Evolutionary conservation across 1,139 yeast species (phyloP), one percentile per base, ranked within the genome.

Genomic region (Debaryomyces coudertii): DNA sequence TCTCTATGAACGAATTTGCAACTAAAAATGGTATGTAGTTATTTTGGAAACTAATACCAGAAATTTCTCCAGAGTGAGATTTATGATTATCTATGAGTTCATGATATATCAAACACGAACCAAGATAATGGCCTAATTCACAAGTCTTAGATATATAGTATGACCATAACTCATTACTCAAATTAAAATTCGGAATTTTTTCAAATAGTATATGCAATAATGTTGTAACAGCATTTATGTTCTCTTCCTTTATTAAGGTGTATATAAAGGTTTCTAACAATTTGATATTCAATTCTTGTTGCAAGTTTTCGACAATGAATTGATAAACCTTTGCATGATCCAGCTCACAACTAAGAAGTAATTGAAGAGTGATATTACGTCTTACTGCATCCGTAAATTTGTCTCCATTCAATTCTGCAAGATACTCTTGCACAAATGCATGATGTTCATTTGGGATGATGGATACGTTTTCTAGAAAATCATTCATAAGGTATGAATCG

Each of bases 111-210:
- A 72, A 46, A 11, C 61, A 56, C 0, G 76, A 73, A 0, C 77
- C 76, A 11, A 62, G 53, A 37, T 67, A 58, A 46, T 70, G 61
- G 8, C 60, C 54, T 9, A 43, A 33, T n/a, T 58, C 60, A 39
- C 68, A 57, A 0, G 67, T 69, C 33, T 62, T 47, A 6, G 65
- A 51, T 1, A 66, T 41, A 40, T 60, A 65, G 1, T 49, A 40
- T 1, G 71, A 59, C 79, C 79, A 74, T 18, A 68, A 22, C 50
- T 74, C 71, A 49, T 70, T 68, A 24, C 76, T 63, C 29, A 70
- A 40, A 4, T 44, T 51, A 47, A 66, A 59, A 2, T 51, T 44
- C 2, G 51, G 44, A 5, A 45, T 43, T 4, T 52, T 45, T 5
- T 51, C 43, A 22, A 55, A 43, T n/a, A 62, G 43, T 15, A 58